Evolutionary conservation across 805 yeast genomes (phyloP), one percentile per base, ranked within the genome.

Genomic region (Lachancea mirantina): DNA sequence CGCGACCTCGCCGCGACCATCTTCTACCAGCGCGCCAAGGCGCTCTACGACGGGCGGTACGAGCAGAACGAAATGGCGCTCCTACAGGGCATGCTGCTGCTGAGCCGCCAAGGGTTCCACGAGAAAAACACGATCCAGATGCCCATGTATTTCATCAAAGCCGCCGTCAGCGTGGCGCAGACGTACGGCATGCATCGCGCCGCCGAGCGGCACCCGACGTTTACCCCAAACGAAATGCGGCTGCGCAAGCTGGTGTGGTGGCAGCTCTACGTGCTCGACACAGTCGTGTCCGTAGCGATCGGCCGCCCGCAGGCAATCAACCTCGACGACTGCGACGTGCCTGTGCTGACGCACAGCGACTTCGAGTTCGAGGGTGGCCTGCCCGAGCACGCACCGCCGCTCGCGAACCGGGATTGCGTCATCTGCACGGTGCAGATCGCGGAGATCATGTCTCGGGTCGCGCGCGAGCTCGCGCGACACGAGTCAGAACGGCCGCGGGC

Each of bases 251-350:
- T 32, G 10, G 27, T 32, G 9, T 32, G 30, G 30, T 32, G 35
- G 35, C 20, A 26, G 18, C 26, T 32, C 21, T 32, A 32, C 27
- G 24, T 26, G 7, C 11, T 32, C 4, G 35, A 32, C 27, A 26
- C 35, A 3, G 21, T 32, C 16, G 35, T 19, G 6, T 32, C 35
- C n/a, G 24, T 32, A 9, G 23, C 35, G 7, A 32, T 32, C 18
- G 35, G 35, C 18, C 14, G 35, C 14, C 35, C 35, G 11, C 35
- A 32, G 22, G 35, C 31, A 8, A 32, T 32, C 20, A 26, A 32
- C 11, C 35, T 32, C n/a, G 35, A 32, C 10, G 35, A 32, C 19
- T 32, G 35, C 31, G 35, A 32, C 28, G 28, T 32, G 10, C 30
- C 35, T n/a, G 30, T 32, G 4, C 21, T 32, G 13, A 32, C 35